A percentile compares a stretch with the other conserved stretches of the same genome.
Evolutionary conservation across 495 filamentous ascomycete genomes (phyloP).

Genomic region (Alectoria sarmentosa): DNA sequence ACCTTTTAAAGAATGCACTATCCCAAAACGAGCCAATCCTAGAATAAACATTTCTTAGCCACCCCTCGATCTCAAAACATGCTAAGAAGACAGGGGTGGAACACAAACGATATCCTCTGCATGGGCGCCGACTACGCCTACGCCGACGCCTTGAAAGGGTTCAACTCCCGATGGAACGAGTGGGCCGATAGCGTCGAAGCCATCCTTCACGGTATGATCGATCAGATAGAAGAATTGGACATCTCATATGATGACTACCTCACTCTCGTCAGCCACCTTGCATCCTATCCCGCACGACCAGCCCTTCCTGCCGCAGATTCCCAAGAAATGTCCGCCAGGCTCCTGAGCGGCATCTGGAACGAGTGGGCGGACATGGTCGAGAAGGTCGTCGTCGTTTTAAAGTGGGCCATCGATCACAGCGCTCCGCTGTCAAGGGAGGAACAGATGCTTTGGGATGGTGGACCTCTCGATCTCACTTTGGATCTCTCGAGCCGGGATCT

Average conservation of each 20-base stretch:
- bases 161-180: slow-evolving; percentile 6
- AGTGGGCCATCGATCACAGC: not conserved
- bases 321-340: not conserved
- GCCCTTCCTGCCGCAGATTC: not conserved
- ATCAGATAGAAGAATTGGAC: not conserved
- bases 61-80: not conserved
- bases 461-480: not conserved
- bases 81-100: not conserved
- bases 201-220: not conserved
- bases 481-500: not conserved
- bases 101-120: not conserved
- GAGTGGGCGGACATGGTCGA: slow-evolving; percentile 5
- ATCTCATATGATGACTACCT: not conserved
- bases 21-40: not conserved
- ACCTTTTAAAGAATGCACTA: too few relatives aligned
- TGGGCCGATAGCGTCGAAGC: slow-evolving; percentile 7
- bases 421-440: not conserved
- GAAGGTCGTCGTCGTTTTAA: not conserved
- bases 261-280: not conserved
- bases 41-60: not conserved
- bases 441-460: not conserved
- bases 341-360: slow-evolving; percentile 5
- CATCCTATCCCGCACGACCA: slow-evolving; percentile 3
- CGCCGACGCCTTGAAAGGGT: not conserved
- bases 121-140: not conserved